These are phyloP conservation scores for Amaranthus tricolor DNA, from an alignment of 179 eudicot genomes.

Conservation along the genomic window DNA sequence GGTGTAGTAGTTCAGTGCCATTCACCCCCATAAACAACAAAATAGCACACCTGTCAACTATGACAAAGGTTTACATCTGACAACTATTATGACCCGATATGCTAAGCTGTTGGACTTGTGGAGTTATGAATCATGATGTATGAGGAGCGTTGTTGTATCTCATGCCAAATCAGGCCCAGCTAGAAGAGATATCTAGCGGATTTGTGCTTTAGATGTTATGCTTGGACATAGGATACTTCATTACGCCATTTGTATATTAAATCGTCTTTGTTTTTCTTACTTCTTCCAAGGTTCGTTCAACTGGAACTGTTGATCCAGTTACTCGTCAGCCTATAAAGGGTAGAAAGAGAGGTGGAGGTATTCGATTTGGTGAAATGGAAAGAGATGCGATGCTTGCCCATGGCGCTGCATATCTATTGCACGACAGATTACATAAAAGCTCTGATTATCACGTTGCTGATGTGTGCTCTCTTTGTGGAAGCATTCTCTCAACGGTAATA, in stretches of 20 bases:
- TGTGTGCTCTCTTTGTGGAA: conserved; percentile 85
- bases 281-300: conserved; percentile 72
- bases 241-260: not conserved
- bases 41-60: too few relatives aligned
- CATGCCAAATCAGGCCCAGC: not conserved
- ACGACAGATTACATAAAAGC: conserved; percentile 78
- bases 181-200: not conserved
- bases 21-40: too few relatives aligned
- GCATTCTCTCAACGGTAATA: conserved; percentile 59
- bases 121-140: too few relatives aligned
- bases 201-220: not conserved
- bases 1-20: too few relatives aligned
- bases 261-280: not conserved
- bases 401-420: conserved; percentile 82
- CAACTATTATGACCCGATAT: too few relatives aligned
- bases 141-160: not conserved
- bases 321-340: conserved; percentile 93
- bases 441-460: conserved; percentile 91
- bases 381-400: conserved; percentile 91
- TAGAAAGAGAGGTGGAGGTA: conserved; percentile 89
- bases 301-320: conserved; percentile 72
- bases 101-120: too few relatives aligned
- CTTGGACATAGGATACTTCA: not conserved
- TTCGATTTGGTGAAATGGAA: conserved; percentile 97
- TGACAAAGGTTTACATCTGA: too few relatives aligned